Evolutionary conservation across 768 basidiomycete species (phyloP).

Genomic region (Suillus cothurnatus): DNA sequence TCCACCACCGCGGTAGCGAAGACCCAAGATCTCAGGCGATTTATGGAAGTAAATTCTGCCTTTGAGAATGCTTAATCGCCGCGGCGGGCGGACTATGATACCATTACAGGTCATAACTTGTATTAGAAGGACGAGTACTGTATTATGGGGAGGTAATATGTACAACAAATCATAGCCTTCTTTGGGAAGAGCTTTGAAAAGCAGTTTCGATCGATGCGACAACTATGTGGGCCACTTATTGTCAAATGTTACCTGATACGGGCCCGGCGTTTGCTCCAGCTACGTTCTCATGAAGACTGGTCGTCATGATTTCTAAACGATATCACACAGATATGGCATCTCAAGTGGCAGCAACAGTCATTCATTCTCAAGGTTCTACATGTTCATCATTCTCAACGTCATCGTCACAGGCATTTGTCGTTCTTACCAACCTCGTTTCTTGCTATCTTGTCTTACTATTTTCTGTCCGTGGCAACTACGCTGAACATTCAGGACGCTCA

Average conservation of each 20-base stretch:
- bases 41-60: conserved; percentile 17
- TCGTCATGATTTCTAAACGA: neutral
- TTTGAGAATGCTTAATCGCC: neutral
- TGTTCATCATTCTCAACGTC: too few species aligned
- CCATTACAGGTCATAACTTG: neutral
- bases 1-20: conserved; percentile 21
- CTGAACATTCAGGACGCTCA: too few species aligned
- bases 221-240: neutral
- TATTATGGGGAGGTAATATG: neutral
- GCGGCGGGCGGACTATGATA: neutral
- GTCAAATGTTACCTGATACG: neutral
- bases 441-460: too few species aligned
- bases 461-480: too few species aligned
- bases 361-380: too few species aligned
- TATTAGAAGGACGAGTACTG: neutral
- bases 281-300: neutral
- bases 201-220: neutral
- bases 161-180: neutral
- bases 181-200: neutral
- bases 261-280: neutral
- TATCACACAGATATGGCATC: too few species aligned
- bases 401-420: too few species aligned
- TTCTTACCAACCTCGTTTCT: too few species aligned
- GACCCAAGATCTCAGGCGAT: conserved; percentile 20
- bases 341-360: too few species aligned